Evolutionary conservation across 225 moss, liverwort and hornwort genomes (phyloP).

Genomic region (Sphagnum contortum): DNA sequence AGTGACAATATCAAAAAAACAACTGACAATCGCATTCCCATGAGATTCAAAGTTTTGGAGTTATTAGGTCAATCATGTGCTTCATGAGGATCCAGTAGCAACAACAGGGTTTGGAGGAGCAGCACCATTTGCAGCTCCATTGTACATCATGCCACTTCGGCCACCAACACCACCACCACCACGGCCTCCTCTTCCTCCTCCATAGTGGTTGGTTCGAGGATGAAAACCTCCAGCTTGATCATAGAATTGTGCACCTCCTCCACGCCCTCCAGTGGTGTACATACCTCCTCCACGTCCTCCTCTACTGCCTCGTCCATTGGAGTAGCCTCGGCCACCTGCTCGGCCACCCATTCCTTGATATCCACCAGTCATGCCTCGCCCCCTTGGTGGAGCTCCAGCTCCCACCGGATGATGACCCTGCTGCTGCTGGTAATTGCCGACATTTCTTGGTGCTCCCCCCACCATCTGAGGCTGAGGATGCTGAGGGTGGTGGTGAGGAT

Average conservation of each 20-base stretch:
- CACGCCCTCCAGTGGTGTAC: conserved; percentile 56
- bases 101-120: conserved; percentile 30
- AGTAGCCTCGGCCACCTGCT: conserved; percentile 55
- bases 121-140: conserved; percentile 46
- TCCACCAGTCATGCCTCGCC: conserved; percentile 48
- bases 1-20: too few species aligned
- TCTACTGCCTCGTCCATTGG: conserved; percentile 47
- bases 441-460: conserved; percentile 28
- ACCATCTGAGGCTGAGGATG: conserved; percentile 11
- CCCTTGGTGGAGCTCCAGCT: conserved; percentile 35
- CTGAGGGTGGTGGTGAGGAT: conserved; percentile 17
- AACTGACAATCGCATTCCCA: too few species aligned
- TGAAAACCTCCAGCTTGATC: conserved; percentile 59
- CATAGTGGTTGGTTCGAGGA: conserved; percentile 59
- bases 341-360: conserved; percentile 65
- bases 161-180: conserved; percentile 39
- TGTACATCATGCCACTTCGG: conserved; percentile 47
- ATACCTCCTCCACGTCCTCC: conserved; percentile 54
- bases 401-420: conserved; percentile 17
- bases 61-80: conserved; percentile 5
- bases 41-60: too few species aligned
- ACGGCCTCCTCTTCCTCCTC: conserved; percentile 13
- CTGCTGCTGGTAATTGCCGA: conserved; percentile 33
- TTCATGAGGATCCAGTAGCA: conserved; percentile 38
- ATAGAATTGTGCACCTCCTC: conserved; percentile 45